Conservation (phyloP, 169 alveolate genomes). For the Cryptosporidium tyzzeri region DNA sequence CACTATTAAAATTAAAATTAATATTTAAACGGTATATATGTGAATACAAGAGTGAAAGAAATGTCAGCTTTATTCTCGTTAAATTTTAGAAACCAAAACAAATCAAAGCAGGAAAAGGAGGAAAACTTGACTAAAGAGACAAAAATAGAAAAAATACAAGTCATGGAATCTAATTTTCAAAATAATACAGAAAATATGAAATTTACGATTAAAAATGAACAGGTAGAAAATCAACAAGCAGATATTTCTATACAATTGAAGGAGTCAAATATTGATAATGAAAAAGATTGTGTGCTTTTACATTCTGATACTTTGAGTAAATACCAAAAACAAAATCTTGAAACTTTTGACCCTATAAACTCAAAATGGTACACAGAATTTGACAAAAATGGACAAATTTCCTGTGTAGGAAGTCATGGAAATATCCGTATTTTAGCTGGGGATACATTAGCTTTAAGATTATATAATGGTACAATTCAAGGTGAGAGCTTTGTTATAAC, state of each 20-base stretch:
- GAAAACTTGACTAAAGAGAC: conserved; percentile 1
- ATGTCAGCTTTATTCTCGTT: conserved; percentile 44
- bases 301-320: background rate
- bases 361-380: conserved; percentile 60
- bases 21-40: background rate
- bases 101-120: conserved; percentile 20
- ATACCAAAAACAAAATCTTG: background rate
- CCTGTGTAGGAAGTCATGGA: conserved; percentile 45
- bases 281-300: conserved; percentile 20
- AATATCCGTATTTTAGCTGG: conserved; percentile 42
- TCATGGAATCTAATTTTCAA: conserved; percentile 18
- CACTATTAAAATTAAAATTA: background rate
- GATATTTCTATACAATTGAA: background rate
- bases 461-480: conserved; percentile 50
- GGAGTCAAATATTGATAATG: background rate
- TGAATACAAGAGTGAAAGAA: background rate
- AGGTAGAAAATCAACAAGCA: background rate
- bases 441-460: conserved; percentile 13
- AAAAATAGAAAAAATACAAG: background rate
- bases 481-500: conserved; percentile 15
- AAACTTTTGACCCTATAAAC: conserved; percentile 25
- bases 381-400: conserved; percentile 16
- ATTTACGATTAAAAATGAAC: background rate
- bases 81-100: conserved; percentile 44
- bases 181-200: background rate